Conservation (phyloP, 192 early-diverging fungal species). For the Coemansia sp. region DNA sequence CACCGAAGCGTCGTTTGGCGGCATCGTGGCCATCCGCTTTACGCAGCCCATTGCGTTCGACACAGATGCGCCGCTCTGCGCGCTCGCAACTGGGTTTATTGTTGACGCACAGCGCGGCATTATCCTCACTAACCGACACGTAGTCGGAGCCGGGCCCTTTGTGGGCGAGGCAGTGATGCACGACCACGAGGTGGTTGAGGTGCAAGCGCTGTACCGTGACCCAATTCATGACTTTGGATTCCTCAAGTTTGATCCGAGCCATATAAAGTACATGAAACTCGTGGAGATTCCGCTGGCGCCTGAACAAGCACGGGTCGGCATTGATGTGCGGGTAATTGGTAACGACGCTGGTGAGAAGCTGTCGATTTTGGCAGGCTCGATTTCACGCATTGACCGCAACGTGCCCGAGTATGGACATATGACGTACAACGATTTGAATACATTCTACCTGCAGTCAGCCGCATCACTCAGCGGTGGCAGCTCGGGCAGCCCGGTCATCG, state of each 20-base stretch:
- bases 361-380: conserved; percentile 68
- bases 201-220: conserved; percentile 72
- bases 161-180: conserved; percentile 70
- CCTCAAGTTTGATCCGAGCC: conserved; percentile 65
- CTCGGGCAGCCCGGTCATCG: conserved; percentile 74
- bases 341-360: conserved; percentile 81
- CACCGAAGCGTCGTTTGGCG: conserved; percentile 31
- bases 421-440: conserved; percentile 78
- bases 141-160: conserved; percentile 70
- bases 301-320: conserved; percentile 65
- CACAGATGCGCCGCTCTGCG: conserved; percentile 18
- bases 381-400: conserved; percentile 72
- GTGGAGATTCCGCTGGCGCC: conserved; percentile 66
- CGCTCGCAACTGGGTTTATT: conserved; percentile 68
- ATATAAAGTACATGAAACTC: conserved; percentile 69
- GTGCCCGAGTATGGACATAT: conserved; percentile 67
- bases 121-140: conserved; percentile 76
- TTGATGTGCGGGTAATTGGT: conserved; percentile 76
- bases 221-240: conserved; percentile 86
- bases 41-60: conserved; percentile 37
- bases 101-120: conserved; percentile 73
- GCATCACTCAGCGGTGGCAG: conserved; percentile 74
- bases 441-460: conserved; percentile 77
- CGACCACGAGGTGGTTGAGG: conserved; percentile 73
- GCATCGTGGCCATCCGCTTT: conserved; percentile 47